phyloP scores from a whole-genome alignment of 139 green algal species.

The Asterochloris erici region DNA sequence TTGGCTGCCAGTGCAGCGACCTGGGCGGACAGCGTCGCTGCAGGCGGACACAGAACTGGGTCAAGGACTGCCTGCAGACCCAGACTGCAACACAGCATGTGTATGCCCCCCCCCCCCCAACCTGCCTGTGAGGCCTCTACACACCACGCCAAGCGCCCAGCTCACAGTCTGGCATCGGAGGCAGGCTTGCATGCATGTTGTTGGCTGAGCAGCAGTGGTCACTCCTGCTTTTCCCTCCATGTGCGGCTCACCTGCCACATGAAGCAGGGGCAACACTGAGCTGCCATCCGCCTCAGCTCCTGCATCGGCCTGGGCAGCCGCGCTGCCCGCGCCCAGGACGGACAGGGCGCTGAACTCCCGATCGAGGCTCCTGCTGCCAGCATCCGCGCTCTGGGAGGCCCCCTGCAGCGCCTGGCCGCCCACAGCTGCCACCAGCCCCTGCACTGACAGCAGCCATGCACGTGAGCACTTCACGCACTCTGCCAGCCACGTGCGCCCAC shows the following conservation, averaged over 20 bases:
- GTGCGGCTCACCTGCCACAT: conserved; percentile 27
- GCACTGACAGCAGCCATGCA: not conserved
- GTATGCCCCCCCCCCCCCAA: no score
- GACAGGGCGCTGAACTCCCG: conserved; percentile 3
- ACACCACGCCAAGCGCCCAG: no score
- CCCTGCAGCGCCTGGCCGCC: not conserved
- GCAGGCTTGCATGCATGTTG: no score
- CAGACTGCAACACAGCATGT: not conserved
- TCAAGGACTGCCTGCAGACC: not conserved
- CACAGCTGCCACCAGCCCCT: not conserved
- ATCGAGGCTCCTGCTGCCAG: not conserved
- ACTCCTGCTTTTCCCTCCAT: not conserved
- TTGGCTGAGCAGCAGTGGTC: not conserved
- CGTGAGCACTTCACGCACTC: no score
- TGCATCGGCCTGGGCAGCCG: not conserved
- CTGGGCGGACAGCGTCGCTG: not conserved
- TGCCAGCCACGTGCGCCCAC: no score
- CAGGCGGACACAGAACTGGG: not conserved
- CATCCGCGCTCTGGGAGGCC: not conserved
- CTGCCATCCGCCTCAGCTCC: conserved; percentile 15
- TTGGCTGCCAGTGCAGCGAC: not conserved
- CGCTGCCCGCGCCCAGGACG: not conserved
- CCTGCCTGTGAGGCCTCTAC: not conserved
- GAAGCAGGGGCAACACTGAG: conserved; percentile 48
- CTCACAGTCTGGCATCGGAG: no score